Conservation (phyloP, 1,139 yeast genomes). For the Lodderomyces margitis region DNA sequence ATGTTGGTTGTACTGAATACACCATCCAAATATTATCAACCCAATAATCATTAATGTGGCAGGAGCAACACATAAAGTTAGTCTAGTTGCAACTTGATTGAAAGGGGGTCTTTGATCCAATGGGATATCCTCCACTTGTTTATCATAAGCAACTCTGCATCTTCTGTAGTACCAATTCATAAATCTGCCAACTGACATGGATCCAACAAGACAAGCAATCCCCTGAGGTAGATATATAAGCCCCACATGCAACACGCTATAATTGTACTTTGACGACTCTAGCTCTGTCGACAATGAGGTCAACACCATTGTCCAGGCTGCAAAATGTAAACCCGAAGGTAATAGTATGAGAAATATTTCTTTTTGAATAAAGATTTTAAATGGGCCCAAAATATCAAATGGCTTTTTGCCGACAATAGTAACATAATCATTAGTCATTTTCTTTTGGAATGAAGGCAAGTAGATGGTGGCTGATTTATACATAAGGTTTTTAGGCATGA, state of each 20-base stretch:
- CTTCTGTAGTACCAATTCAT: constrained; percentile 29
- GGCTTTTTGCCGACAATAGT: constrained; percentile 23
- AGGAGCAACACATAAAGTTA: constrained; percentile 28
- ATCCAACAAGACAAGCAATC: constrained; percentile 28
- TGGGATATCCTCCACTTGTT: constrained; percentile 15
- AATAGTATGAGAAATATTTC: constrained; percentile 26
- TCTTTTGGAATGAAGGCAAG: constrained; percentile 23
- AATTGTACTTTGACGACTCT: constrained; percentile 29
- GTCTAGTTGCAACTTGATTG: constrained; percentile 26
- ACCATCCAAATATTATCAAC: constrained; percentile 41
- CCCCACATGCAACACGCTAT: constrained; percentile 37
- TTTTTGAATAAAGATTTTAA: constrained; percentile 25
- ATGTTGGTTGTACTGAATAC: constrained; percentile 26
- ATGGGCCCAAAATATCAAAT: constrained; percentile 29
- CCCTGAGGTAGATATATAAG: constrained; percentile 42
- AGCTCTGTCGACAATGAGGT: constrained; percentile 33
- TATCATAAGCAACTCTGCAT: constrained; percentile 20
- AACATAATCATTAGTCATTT: constrained; percentile 25
- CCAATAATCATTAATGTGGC: constrained; percentile 26
- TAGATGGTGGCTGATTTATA: constrained; percentile 25
- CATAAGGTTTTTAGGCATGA: constrained; percentile 22
- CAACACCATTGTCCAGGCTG: constrained; percentile 37
- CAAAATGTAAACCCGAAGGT: constrained; percentile 36
- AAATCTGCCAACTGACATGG: constrained; percentile 28
- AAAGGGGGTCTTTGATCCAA: constrained; percentile 24